Percentiles rank a stretch among this genome's conserved stretches.
These are phyloP conservation scores for Hanseniaspora clermontiae DNA, from an alignment of 805 yeast species.

Conservation along the genomic window DNA sequence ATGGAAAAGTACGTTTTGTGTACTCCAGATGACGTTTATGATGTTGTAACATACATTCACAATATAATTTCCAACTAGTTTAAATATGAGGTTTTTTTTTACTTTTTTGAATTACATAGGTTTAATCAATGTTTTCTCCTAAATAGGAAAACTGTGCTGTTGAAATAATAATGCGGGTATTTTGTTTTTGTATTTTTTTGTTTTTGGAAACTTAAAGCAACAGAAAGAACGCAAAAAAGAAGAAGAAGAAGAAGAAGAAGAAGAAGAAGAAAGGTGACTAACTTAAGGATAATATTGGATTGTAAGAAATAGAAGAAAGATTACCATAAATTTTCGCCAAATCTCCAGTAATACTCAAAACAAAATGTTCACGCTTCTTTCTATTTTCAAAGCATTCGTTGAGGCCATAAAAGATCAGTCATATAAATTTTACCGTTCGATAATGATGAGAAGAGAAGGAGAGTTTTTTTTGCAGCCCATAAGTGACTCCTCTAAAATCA, in stretches of 20 bases:
- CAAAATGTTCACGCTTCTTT: neutral
- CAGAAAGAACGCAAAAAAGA: too few relatives aligned
- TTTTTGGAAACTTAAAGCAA: too few relatives aligned
- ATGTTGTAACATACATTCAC: constrained; percentile 23
- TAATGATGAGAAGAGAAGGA: neutral
- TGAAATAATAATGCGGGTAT: too few relatives aligned
- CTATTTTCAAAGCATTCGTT: neutral
- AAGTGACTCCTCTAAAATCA: neutral
- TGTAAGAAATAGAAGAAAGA: too few relatives aligned
- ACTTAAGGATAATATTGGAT: too few relatives aligned
- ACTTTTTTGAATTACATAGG: neutral
- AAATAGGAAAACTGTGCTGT: neutral
- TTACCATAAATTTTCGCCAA: neutral
- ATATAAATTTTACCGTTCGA: neutral
- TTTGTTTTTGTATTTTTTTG: too few relatives aligned
- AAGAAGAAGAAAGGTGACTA: too few relatives aligned
- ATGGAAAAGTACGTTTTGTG: constrained; percentile 25
- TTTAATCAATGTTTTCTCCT: neutral
- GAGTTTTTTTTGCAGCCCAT: neutral
- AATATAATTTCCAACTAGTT: constrained; percentile 13
- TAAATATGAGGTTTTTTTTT: neutral
- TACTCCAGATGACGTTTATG: constrained; percentile 22
- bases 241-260: neutral
- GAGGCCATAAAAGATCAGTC: neutral
- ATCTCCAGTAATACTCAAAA: neutral